Base-by-base conservation (phyloP, 371 early-diverging fungal genomes). In the Rhizopus microsporus region DNA sequence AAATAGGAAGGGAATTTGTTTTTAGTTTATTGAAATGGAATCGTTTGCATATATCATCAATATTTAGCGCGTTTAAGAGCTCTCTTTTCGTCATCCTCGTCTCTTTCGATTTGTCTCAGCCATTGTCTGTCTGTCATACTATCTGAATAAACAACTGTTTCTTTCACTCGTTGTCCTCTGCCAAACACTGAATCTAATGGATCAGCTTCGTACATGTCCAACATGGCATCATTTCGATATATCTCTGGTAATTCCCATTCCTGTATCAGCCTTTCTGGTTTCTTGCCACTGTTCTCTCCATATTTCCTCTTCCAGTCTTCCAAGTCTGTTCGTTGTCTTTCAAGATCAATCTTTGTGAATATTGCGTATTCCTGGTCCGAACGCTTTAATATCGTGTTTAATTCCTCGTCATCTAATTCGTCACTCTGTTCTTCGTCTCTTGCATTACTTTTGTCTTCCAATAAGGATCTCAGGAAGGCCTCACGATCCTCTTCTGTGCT, bases 71-170 rank as follows among this genome's bases (percentile, higher is more conserved):
- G 52, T 34, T 65, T 65, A 15, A 37, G 17, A 13, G 53, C 35
- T 44, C 51, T 59, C 13, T 56, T 42, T 17, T 56, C 48, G 3
- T 46, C 40, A 8, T 42, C 54, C 32, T 58, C 54, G 1, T 52
- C 42, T 29, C 38, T 43, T 38, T 65, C 65, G 16, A 65, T 47
- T 38, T 65, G 65, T 45, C 54, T 48, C 15, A 93, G 62, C 87
- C 88, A 98, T 73, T 98, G 94, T 57, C 95, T 95, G 56, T 98
- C 98, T 0, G 93, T 94, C 67, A 97, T 71, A 0, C 91, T 93
- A 63, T 98, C 97, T 65, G 92, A 93, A 68, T 98, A 97, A 9
- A 82, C 75, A 8, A 96, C 90, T 39, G 67, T 75, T 4, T 82
- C 84, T 43, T 88, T 82, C 15, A 67, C 73, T 40, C 93, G 76